phyloP scores from a whole-genome alignment of 2,329 filamentous ascomycete species.

The Aspergillus ochraceoroseus region DNA sequence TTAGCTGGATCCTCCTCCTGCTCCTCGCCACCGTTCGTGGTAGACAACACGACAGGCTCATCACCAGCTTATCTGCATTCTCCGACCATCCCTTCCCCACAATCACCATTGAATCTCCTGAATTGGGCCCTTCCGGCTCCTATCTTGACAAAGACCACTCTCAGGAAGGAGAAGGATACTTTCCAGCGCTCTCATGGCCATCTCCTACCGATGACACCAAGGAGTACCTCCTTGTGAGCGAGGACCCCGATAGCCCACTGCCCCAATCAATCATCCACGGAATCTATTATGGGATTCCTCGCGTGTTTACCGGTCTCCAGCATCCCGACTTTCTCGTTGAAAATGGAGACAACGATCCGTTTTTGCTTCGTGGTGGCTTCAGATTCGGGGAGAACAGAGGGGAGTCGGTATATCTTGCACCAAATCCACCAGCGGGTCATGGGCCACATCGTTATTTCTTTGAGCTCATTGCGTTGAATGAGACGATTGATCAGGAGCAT shows the following conservation, averaged over 20 bases:
- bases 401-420: slow-evolving; percentile 44
- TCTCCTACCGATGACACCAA: slow-evolving; percentile 33
- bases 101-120: slow-evolving; percentile 23
- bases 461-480: slow-evolving; percentile 47
- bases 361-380: slow-evolving; percentile 42
- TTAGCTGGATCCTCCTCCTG: slow-evolving; percentile 19
- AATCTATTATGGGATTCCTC: slow-evolving; percentile 42
- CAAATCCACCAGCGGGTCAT: slow-evolving; percentile 48
- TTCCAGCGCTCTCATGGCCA: slow-evolving; percentile 45
- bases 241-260: slow-evolving; percentile 48
- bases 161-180: slow-evolving; percentile 27
- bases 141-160: slow-evolving; percentile 15
- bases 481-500: slow-evolving; percentile 39
- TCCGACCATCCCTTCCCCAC: slow-evolving; percentile 17
- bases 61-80: slow-evolving; percentile 27
- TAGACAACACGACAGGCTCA: slow-evolving; percentile 24
- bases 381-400: slow-evolving; percentile 44
- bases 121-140: slow-evolving; percentile 16
- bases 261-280: slow-evolving; percentile 47
- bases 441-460: slow-evolving; percentile 53
- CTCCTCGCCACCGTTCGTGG: slow-evolving; percentile 18
- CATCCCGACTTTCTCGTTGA: slow-evolving; percentile 39
- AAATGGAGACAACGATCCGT: slow-evolving; percentile 17
- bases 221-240: slow-evolving; percentile 47
- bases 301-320: slow-evolving; percentile 32